A percentile compares a stretch with the other conserved stretches of the same genome.
Conservation (phyloP, 148 eudicot species). For the Rhododendron henanense region DNA sequence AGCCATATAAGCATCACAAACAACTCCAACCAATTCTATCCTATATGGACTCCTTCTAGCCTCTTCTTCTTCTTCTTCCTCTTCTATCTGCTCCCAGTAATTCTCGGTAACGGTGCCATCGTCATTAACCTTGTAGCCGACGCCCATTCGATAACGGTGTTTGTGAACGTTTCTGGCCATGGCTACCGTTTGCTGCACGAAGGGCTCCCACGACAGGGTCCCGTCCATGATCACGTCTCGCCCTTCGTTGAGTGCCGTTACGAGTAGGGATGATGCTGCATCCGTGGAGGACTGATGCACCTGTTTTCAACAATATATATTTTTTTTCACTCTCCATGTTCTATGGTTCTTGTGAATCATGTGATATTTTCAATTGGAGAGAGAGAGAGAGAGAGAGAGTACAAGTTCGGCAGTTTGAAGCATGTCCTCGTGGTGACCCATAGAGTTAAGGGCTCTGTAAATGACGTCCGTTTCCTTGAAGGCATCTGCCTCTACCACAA, state of each 20-base stretch:
- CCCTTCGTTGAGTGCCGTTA: slow-evolving; percentile 87
- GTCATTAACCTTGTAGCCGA: slow-evolving; percentile 57
- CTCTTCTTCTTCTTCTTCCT: slow-evolving; percentile 30
- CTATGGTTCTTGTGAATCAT: no score
- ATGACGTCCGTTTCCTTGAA: slow-evolving; percentile 89
- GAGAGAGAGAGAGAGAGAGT: not conserved
- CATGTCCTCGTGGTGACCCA: slow-evolving; percentile 81
- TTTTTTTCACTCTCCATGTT: no score
- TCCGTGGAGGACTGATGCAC: slow-evolving; percentile 85
- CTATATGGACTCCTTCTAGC: slow-evolving; percentile 57
- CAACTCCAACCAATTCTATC: slow-evolving; percentile 88
- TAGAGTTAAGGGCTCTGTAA: slow-evolving; percentile 68
- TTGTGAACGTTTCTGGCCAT: slow-evolving; percentile 84
- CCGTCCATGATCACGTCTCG: slow-evolving; percentile 96
- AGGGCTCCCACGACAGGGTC: slow-evolving; percentile 81
- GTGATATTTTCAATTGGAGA: not conserved
- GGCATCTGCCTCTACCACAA: slow-evolving; percentile 92
- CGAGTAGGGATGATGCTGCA: slow-evolving; percentile 85
- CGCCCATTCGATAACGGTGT: slow-evolving; percentile 72
- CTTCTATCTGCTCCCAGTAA: slow-evolving; percentile 66
- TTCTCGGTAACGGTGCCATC: slow-evolving; percentile 59
- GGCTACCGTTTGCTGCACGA: slow-evolving; percentile 66
- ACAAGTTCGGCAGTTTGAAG: slow-evolving; percentile 93
- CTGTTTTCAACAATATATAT: slow-evolving; percentile 10
- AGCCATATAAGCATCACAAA: slow-evolving; percentile 84